phyloP scores from a whole-genome alignment of 2,329 filamentous ascomycete genomes.

The Cordyceps cateniannulata region DNA sequence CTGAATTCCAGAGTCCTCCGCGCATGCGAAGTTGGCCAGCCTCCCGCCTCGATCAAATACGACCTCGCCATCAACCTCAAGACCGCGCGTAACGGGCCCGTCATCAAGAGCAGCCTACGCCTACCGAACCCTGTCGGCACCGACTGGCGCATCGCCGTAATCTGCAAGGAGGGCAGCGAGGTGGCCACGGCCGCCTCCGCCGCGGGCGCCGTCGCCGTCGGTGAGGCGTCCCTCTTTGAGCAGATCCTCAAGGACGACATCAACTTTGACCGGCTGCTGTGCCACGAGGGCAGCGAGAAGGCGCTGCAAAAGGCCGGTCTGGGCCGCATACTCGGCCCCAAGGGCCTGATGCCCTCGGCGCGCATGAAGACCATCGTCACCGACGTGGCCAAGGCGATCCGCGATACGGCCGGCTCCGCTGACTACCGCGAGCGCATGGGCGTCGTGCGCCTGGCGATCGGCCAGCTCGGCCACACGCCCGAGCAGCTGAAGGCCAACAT shows the following conservation, averaged over 20 bases:
- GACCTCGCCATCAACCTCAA: constrained; percentile 79
- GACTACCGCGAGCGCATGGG: constrained; percentile 83
- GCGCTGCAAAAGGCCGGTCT: constrained; percentile 77
- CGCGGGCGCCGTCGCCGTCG: constrained; percentile 76
- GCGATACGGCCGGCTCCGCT: constrained; percentile 74
- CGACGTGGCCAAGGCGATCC: constrained; percentile 68
- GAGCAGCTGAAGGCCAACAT: constrained; percentile 82
- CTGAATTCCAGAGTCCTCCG: constrained; percentile 69
- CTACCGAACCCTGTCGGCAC: constrained; percentile 87
- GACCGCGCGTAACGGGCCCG: constrained; percentile 77
- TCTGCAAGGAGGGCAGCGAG: constrained; percentile 75
- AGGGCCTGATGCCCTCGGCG: constrained; percentile 83
- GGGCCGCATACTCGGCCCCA: constrained; percentile 77
- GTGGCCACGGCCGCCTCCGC: constrained; percentile 66
- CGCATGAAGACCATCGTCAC: constrained; percentile 86
- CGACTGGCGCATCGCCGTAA: constrained; percentile 81
- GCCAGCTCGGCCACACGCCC: constrained; percentile 82
- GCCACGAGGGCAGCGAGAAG: constrained; percentile 69
- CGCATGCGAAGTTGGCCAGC: constrained; percentile 82
- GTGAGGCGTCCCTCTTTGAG: constrained; percentile 80
- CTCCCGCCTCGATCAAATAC: constrained; percentile 72
- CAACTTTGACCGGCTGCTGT: constrained; percentile 83
- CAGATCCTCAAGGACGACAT: constrained; percentile 67
- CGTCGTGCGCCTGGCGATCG: constrained; percentile 82
- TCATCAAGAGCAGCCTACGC: constrained; percentile 79